Conservation (phyloP, 1,139 yeast genomes). For the Casaregolazyma lundiana region DNA sequence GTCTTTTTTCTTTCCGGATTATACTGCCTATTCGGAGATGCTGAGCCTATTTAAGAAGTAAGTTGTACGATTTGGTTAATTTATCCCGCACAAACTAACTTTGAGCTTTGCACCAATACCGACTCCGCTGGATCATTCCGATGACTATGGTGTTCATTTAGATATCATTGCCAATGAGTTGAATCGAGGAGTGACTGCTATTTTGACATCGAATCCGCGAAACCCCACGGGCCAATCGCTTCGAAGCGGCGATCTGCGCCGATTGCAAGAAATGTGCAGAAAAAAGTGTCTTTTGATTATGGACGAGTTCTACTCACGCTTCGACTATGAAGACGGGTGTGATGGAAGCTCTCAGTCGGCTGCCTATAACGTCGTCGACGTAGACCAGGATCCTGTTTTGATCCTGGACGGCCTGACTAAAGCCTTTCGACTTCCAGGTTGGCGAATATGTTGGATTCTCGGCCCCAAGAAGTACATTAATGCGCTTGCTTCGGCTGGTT, state of each 20-base stretch:
- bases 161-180: conserved; percentile 53
- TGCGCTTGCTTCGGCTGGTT: conserved; percentile 59
- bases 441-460: conserved; percentile 66
- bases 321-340: conserved; percentile 57
- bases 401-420: conserved; percentile 62
- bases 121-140: conserved; percentile 57
- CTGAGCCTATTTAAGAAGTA: conserved; percentile 56
- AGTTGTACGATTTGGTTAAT: too few species aligned
- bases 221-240: conserved; percentile 63
- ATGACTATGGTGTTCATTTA: conserved; percentile 56
- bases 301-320: conserved; percentile 66
- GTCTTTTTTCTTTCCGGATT: conserved; percentile 63
- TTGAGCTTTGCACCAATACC: conserved; percentile 56
- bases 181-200: conserved; percentile 58
- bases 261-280: conserved; percentile 55
- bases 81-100: not conserved
- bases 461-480: conserved; percentile 63
- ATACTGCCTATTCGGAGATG: conserved; percentile 73
- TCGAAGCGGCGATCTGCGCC: conserved; percentile 47
- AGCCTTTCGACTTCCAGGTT: conserved; percentile 63
- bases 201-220: conserved; percentile 56
- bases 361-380: conserved; percentile 54
- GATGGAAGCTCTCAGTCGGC: conserved; percentile 55
- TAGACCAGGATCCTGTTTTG: conserved; percentile 57
- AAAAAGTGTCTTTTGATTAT: conserved; percentile 55